Conservation (phyloP, 345 rosid genomes). For the Arabis alpina region DNA sequence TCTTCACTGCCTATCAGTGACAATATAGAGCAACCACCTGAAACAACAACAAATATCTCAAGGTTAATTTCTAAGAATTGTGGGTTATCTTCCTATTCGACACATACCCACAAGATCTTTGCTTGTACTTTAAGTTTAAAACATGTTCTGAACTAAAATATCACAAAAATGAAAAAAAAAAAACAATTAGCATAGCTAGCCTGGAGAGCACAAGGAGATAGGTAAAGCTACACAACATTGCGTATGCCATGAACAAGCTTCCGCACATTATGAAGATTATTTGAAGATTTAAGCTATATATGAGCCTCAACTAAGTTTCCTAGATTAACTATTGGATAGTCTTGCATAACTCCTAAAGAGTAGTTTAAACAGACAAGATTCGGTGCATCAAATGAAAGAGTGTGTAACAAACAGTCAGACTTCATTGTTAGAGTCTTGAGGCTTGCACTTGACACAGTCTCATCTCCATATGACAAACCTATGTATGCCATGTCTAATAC, state of each 20-base stretch:
- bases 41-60: neutral
- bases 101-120: too few species aligned
- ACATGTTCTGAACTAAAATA: too few species aligned
- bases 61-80: too few species aligned
- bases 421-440: slow-evolving; percentile 5
- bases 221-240: neutral
- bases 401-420: neutral
- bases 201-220: neutral
- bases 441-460: slow-evolving; percentile 10
- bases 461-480: neutral
- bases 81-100: too few species aligned
- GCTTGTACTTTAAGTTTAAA: too few species aligned
- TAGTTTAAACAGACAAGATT: neutral
- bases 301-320: slow-evolving; percentile 1
- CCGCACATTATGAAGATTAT: neutral
- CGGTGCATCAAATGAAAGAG: neutral
- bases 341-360: neutral
- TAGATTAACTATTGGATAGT: neutral
- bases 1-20: too few species aligned
- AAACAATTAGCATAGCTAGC: neutral
- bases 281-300: neutral
- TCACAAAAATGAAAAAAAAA: too few species aligned
- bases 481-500: neutral
- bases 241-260: slow-evolving; percentile 8
- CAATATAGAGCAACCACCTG: slow-evolving; percentile 12